A percentile compares a stretch with the other conserved stretches of the same genome.
These are phyloP conservation scores for Trichoderma koningii DNA, from an alignment of 2,329 filamentous ascomycete genomes.

Conservation along the genomic window DNA sequence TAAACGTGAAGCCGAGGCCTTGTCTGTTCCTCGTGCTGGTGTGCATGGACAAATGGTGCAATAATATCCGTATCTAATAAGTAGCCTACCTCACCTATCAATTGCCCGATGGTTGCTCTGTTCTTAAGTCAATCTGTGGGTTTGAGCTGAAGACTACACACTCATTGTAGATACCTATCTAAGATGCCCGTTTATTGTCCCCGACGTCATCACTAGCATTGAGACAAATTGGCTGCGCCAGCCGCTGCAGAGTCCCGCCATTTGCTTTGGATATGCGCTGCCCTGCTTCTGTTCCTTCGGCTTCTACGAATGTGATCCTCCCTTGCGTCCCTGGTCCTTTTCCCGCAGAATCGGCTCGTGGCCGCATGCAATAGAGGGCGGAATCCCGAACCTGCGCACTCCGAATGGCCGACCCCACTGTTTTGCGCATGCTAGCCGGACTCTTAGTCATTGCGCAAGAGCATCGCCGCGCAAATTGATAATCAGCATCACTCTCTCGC, in stretches of 20 bases:
- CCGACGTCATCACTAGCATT: not conserved
- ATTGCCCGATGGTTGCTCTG: too few species aligned
- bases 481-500: constrained; percentile 24
- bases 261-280: not conserved
- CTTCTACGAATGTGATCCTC: not conserved
- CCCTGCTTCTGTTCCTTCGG: not conserved
- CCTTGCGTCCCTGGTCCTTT: not conserved
- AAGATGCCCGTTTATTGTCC: not conserved
- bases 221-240: not conserved
- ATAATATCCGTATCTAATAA: too few species aligned
- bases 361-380: not conserved
- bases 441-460: constrained; percentile 22
- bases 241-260: constrained; percentile 3
- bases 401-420: constrained; percentile 21
- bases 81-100: too few species aligned
- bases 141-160: too few species aligned
- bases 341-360: not conserved
- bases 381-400: constrained; percentile 19
- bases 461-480: constrained; percentile 23
- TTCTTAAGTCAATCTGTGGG: too few species aligned
- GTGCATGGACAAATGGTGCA: too few species aligned
- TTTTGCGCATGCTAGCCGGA: not conserved
- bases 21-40: too few species aligned
- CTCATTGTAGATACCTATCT: too few species aligned
- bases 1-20: not conserved